Percentiles rank a stretch among this genome's conserved stretches.
Conservation (phyloP, 2,329 filamentous ascomycete genomes). For the Diplodia intermedia region DNA sequence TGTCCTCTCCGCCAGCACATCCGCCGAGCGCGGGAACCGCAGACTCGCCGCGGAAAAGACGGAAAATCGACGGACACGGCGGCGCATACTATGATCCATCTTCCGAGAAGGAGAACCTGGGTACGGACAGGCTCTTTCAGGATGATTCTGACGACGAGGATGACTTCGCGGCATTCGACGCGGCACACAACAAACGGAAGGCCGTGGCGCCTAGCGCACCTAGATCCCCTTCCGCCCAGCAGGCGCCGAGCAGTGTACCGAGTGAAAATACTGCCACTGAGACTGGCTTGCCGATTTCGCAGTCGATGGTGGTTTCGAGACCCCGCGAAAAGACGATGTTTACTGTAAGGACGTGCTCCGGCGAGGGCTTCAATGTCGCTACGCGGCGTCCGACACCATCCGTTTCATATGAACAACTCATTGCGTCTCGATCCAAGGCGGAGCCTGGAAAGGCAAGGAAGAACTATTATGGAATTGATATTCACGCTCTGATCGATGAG, state of each 20-base stretch:
- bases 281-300: background rate
- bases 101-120: conserved; percentile 45
- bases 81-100: conserved; percentile 46
- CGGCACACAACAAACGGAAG: conserved; percentile 47
- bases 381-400: conserved; percentile 58
- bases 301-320: conserved; percentile 5
- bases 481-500: conserved; percentile 80
- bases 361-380: conserved; percentile 63
- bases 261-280: background rate
- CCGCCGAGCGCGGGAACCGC: conserved; percentile 58
- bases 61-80: conserved; percentile 41
- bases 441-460: conserved; percentile 70
- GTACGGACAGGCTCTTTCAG: conserved; percentile 45
- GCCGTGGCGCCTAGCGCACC: conserved; percentile 36
- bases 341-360: conserved; percentile 59
- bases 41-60: conserved; percentile 49
- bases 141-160: conserved; percentile 54
- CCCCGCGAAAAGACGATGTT: conserved; percentile 36
- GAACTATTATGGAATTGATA: conserved; percentile 91
- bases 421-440: conserved; percentile 70
- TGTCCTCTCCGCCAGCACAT: conserved; percentile 66
- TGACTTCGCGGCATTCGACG: conserved; percentile 48
- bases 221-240: background rate
- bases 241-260: background rate
- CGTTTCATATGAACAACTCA: conserved; percentile 69